phyloP scores from a whole-genome alignment of 2,329 filamentous ascomycete species.

The Blumeriella jaapii region DNA sequence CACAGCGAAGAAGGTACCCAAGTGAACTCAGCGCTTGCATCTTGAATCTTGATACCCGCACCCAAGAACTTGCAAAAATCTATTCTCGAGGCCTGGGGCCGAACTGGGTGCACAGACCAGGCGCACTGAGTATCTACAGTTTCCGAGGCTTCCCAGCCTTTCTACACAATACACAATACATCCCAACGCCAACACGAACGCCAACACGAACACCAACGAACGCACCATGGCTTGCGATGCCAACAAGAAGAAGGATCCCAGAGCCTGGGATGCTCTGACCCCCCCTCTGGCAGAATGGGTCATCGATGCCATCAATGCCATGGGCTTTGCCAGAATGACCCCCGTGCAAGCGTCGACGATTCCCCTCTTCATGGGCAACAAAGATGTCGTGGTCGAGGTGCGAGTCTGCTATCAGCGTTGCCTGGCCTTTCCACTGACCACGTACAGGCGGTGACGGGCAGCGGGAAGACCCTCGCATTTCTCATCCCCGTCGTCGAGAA shows the following conservation, averaged over 20 bases:
- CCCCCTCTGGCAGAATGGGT: slow-evolving; percentile 73
- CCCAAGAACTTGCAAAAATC: no score
- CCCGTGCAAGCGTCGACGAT: slow-evolving; percentile 91
- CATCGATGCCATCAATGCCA: slow-evolving; percentile 67
- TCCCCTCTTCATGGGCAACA: slow-evolving; percentile 78
- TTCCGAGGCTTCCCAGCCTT: no score
- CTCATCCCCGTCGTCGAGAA: slow-evolving; percentile 75
- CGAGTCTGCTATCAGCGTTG: neutral
- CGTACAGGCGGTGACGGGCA: slow-evolving; percentile 70
- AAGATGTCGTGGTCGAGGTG: slow-evolving; percentile 83
- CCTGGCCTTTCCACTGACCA: slow-evolving; percentile 5
- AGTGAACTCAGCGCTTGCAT: no score
- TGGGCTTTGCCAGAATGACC: slow-evolving; percentile 81
- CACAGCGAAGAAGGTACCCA: no score
- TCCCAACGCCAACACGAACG: neutral
- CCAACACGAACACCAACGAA: neutral
- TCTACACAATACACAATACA: no score
- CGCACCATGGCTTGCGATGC: slow-evolving; percentile 18
- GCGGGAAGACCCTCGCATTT: slow-evolving; percentile 82
- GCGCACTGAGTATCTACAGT: no score
- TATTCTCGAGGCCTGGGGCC: no score
- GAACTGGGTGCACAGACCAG: no score
- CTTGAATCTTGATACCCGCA: no score
- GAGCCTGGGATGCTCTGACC: slow-evolving; percentile 57
- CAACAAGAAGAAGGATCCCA: slow-evolving; percentile 33